phyloP scores from a whole-genome alignment of 176 grass and related monocot genomes.

The Lolium perenne region DNA sequence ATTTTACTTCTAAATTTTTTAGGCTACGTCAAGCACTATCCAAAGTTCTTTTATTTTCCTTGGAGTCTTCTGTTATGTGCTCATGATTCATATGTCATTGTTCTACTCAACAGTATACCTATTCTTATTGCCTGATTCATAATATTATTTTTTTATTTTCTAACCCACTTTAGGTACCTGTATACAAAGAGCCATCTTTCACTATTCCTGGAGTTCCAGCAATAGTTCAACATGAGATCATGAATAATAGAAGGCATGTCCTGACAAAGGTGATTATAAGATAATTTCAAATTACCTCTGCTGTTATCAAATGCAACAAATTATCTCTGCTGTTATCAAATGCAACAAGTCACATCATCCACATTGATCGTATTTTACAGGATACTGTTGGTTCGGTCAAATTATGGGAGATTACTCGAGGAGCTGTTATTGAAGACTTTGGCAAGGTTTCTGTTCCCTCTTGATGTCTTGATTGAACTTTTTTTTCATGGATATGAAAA shows the following conservation, averaged over 20 bases:
- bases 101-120: background rate
- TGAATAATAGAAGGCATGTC: slow-evolving; percentile 97
- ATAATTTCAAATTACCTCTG: slow-evolving; percentile 26
- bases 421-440: slow-evolving; percentile 87
- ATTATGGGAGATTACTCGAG: slow-evolving; percentile 95
- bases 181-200: slow-evolving; percentile 83
- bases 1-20: slow-evolving; percentile 6
- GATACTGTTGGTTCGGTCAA: slow-evolving; percentile 87
- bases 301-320: slow-evolving; percentile 19
- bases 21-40: background rate
- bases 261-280: slow-evolving; percentile 80
- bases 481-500: slow-evolving; percentile 11
- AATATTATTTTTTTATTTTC: too few species aligned
- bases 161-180: slow-evolving; percentile 62
- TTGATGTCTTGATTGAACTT: slow-evolving; percentile 20
- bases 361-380: slow-evolving; percentile 48
- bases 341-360: slow-evolving; percentile 7
- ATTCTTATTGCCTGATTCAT: slow-evolving; percentile 3
- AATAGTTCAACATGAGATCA: slow-evolving; percentile 93
- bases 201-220: slow-evolving; percentile 75
- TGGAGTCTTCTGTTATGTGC: background rate
- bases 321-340: slow-evolving; percentile 20
- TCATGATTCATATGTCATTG: background rate
- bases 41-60: background rate
- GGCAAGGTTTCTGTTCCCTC: slow-evolving; percentile 73